These are phyloP conservation scores for Capronia americana DNA, from an alignment of 2,329 filamentous ascomycete genomes.

Conservation along the genomic window DNA sequence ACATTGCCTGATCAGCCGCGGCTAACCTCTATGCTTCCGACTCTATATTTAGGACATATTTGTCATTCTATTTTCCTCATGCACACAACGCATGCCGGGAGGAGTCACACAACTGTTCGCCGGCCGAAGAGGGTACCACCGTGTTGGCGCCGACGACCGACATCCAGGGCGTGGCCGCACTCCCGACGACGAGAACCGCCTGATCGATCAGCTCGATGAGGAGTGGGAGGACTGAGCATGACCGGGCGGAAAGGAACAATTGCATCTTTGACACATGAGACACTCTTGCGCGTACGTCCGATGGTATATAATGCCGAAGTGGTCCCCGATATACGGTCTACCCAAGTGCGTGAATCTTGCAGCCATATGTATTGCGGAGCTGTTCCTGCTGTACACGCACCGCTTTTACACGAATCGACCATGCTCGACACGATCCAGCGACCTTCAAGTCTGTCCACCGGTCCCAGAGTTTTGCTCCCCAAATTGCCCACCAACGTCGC, in stretches of 20 bases:
- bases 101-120: slow-evolving; percentile 42
- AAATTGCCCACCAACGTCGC: slow-evolving; percentile 27
- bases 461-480: slow-evolving; percentile 24
- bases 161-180: slow-evolving; percentile 50
- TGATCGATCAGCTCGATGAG: slow-evolving; percentile 96
- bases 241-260: not conserved
- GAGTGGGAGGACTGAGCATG: slow-evolving; percentile 73
- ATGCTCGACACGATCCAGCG: not conserved
- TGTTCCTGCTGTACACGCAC: not conserved
- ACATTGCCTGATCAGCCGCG: slow-evolving; percentile 21
- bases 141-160: slow-evolving; percentile 40
- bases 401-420: not conserved
- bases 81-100: slow-evolving; percentile 49
- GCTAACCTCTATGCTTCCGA: slow-evolving; percentile 21
- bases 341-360: not conserved
- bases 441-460: slow-evolving; percentile 3
- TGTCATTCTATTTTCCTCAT: slow-evolving; percentile 54
- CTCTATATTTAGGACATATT: slow-evolving; percentile 51
- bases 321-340: not conserved
- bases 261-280: slow-evolving; percentile 1
- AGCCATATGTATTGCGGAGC: not conserved
- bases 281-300: not conserved
- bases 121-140: slow-evolving; percentile 45
- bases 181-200: slow-evolving; percentile 83
- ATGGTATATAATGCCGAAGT: not conserved